Percentiles rank a stretch among this genome's conserved stretches.
Conservation (phyloP, 116 monocot species). For the Thalassia testudinum region DNA sequence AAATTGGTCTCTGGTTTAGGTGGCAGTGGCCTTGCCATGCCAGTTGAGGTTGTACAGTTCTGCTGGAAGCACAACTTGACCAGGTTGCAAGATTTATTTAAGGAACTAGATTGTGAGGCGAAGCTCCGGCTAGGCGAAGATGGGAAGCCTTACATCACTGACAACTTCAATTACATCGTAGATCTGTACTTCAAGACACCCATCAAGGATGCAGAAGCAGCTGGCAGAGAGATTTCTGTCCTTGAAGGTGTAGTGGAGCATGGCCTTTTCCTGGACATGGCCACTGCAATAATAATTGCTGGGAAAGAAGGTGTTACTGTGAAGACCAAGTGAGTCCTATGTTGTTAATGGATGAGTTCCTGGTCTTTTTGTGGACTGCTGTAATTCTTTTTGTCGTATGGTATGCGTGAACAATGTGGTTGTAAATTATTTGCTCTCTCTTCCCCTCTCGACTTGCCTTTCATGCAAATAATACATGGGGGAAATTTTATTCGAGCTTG, state of each 20-base stretch:
- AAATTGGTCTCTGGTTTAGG: constrained; percentile 83
- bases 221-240: constrained; percentile 67
- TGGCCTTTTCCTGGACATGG: constrained; percentile 88
- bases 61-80: constrained; percentile 83
- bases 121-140: constrained; percentile 66
- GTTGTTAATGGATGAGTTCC: too few relatives aligned
- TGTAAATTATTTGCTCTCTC: background rate
- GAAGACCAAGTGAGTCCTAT: constrained; percentile 42
- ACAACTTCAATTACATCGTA: constrained; percentile 89
- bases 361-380: background rate
- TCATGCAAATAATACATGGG: too few relatives aligned
- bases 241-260: constrained; percentile 93
- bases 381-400: background rate
- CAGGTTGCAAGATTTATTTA: constrained; percentile 78
- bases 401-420: background rate
- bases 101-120: constrained; percentile 72
- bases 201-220: constrained; percentile 55
- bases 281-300: constrained; percentile 79
- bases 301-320: constrained; percentile 66
- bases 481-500: too few relatives aligned
- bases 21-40: constrained; percentile 91
- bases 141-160: constrained; percentile 78
- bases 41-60: constrained; percentile 93
- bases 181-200: constrained; percentile 87
- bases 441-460: too few relatives aligned